phyloP scores from a whole-genome alignment of 2,329 filamentous ascomycete species.

The Penicillium expansum region DNA sequence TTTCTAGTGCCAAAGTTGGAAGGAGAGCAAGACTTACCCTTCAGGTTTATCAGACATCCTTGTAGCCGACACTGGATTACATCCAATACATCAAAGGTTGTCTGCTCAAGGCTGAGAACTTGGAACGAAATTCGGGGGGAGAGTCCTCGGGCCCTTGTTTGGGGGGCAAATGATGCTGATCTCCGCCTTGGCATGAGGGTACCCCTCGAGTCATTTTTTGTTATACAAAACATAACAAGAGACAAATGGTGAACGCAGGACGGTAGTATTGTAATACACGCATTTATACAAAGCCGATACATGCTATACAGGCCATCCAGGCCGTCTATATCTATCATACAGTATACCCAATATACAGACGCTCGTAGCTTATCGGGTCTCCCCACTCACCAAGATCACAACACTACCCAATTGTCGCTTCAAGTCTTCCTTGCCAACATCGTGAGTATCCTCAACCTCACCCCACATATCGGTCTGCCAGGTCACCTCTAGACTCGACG shows the following conservation, averaged over 20 bases:
- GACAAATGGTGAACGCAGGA: not conserved
- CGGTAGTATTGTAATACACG: slow-evolving; percentile 1
- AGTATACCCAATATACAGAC: slow-evolving; percentile 1
- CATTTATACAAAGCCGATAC: slow-evolving; percentile 2
- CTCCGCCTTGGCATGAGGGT: slow-evolving; percentile 11
- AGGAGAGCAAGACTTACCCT: slow-evolving; percentile 23
- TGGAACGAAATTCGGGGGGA: not conserved
- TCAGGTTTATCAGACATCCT: slow-evolving; percentile 25
- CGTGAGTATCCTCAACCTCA: slow-evolving; percentile 96
- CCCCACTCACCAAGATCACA: slow-evolving; percentile 71
- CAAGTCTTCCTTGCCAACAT: slow-evolving; percentile 90
- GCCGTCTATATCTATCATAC: slow-evolving; percentile 12
- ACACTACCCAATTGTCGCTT: slow-evolving; percentile 84
- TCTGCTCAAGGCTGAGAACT: not conserved
- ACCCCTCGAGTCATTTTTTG: not conserved
- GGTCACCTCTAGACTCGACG: slow-evolving; percentile 76
- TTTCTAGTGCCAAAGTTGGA: not conserved
- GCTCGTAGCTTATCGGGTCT: slow-evolving; percentile 26
- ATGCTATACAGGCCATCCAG: not conserved
- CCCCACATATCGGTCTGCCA: slow-evolving; percentile 94
- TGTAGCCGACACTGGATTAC: not conserved
- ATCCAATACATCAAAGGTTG: not conserved
- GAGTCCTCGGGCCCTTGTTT: not conserved
- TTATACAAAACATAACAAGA: not conserved
- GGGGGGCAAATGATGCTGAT: slow-evolving; percentile 11